Conservation (phyloP, 352 stramenopile genomes). For the Pythium periplocum region DNA sequence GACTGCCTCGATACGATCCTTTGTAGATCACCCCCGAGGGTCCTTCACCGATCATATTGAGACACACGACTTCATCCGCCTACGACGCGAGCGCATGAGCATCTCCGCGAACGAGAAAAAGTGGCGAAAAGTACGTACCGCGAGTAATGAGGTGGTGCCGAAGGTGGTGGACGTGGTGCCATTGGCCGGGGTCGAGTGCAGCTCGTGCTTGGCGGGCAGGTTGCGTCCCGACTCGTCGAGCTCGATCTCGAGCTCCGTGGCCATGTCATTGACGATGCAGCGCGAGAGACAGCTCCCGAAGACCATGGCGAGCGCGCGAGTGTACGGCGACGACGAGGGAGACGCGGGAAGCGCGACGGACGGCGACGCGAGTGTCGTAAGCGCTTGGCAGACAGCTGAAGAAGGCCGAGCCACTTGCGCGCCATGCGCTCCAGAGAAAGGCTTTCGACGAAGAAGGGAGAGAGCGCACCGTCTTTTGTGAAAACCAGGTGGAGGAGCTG, state of each 20-base stretch:
- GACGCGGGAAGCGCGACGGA: no score
- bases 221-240: constrained; percentile 43
- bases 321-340: no score
- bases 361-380: no score
- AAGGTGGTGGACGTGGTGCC: constrained; percentile 20
- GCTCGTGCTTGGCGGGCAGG: constrained; percentile 1
- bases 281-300: constrained; percentile 83
- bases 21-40: constrained; percentile 82
- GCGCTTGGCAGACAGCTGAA: no score
- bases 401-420: no score
- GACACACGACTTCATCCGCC: constrained; percentile 81
- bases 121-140: constrained; percentile 26
- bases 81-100: constrained; percentile 7
- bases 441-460: no score
- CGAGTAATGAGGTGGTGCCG: constrained; percentile 67
- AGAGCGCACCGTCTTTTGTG: no score
- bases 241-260: constrained; percentile 76
- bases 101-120: not conserved
- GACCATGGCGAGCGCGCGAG: no score
- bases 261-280: constrained; percentile 83
- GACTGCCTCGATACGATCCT: constrained; percentile 77
- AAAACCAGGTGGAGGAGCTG: no score
- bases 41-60: constrained; percentile 73
- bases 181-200: not conserved
- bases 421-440: no score